Base-by-base conservation (phyloP, 164 flowering plant species). In the Vitis cinerea region DNA sequence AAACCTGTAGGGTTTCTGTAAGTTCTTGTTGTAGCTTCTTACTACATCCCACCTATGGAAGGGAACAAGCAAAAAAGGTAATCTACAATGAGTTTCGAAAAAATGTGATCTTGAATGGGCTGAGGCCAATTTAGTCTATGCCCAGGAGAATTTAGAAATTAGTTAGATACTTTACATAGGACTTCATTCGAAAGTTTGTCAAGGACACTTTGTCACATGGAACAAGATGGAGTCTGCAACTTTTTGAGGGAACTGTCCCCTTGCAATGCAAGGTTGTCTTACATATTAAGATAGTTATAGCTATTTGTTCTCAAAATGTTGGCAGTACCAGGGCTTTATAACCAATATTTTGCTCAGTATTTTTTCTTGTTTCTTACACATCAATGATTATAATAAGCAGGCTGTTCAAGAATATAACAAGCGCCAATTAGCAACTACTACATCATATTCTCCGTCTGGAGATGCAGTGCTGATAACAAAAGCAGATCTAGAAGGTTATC, bases 401-500 rank as follows among this genome's bases (percentile, higher is more conserved):
- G 97, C 97, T 50, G 91, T 91, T 71, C 89, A 86, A 82, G 90
- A 87, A 60, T 88, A 78, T 77, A 82, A 82, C 73, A 78, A 71
- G 73, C 69, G 65, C 15, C 71, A 48, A 10, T 60, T 55, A 23
- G 57, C 44, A 37, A 2, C 67, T 31, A 63, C 77, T 50, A 44
- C 50, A 51, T 56, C 57, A 19, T 47, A 29, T 59, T 79, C 85
- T 65, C 78, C 83, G 8, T 76, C 87, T 17, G 75, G 78, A 9
- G 97, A 92, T 79, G 91, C 76, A 61, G 92, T 92, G 48, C 57
- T 87, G 48, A 86, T 88, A 37, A 92, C 93, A 63, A 83, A 84
- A 77, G 97, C 83, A 12, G 94, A 92, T 72, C 83, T 92, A 17
- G 94, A 90, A 80, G 94, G 94, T 0, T 90, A 92, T 72, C 69